These are phyloP conservation scores for Geranium brycei DNA, from an alignment of 345 rosid genomes.

Conservation along the genomic window DNA sequence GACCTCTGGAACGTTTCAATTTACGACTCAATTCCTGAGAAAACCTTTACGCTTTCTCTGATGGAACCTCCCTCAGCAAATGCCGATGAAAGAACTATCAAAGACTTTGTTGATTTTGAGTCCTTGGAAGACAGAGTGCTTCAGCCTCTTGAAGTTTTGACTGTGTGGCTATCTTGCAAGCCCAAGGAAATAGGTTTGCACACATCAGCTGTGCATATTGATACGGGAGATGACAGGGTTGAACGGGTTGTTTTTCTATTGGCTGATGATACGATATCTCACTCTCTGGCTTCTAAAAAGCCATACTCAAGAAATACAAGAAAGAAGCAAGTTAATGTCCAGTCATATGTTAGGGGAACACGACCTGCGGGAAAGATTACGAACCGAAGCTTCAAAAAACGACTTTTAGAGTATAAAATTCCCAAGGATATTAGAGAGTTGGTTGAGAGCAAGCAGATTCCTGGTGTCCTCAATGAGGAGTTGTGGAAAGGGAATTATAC, in stretches of 20 bases:
- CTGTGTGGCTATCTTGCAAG: conserved; percentile 70
- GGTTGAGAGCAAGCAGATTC: conserved; percentile 47
- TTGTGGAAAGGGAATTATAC: conserved; percentile 39
- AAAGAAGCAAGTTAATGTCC: conserved; percentile 39
- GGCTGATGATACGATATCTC: conserved; percentile 69
- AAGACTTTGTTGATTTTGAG: conserved; percentile 31
- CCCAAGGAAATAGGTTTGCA: conserved; percentile 58
- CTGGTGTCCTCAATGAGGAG: conserved; percentile 31
- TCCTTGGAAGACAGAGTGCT: conserved; percentile 71
- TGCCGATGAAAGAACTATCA: conserved; percentile 9
- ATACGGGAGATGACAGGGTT: conserved; percentile 30
- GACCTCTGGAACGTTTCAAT: conserved; percentile 56
- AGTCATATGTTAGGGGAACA: conserved; percentile 24
- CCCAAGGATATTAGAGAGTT: conserved; percentile 49
- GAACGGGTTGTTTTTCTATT: conserved; percentile 61
- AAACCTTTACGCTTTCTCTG: conserved; percentile 53
- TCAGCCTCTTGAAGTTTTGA: conserved; percentile 48
- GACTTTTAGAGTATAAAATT: conserved; percentile 55
- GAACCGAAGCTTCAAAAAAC: conserved; percentile 15
- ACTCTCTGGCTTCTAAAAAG: conserved; percentile 37
- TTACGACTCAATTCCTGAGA: conserved; percentile 46
- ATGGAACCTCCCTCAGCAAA: conserved; percentile 43
- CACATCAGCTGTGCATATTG: conserved; percentile 49
- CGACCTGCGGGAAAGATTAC: conserved; percentile 29
- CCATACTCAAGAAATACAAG: conserved; percentile 43